phyloP scores from a whole-genome alignment of 1,139 yeast genomes.

The Meyerozyma carpophila region DNA sequence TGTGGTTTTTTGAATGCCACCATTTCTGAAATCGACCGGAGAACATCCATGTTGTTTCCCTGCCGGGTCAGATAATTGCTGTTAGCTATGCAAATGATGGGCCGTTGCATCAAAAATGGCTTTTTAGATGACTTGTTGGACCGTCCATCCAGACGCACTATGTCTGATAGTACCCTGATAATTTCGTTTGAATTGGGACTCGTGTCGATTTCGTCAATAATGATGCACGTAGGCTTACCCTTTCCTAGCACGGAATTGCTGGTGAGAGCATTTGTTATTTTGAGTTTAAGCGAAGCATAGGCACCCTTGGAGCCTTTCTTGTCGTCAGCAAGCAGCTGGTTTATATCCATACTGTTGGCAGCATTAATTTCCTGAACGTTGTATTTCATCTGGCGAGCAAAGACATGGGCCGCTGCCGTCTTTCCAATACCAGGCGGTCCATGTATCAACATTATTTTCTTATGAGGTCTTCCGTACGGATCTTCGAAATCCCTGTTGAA shows the following conservation, averaged over 20 bases:
- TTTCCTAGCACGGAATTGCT: constrained; percentile 50
- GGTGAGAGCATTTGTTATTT: constrained; percentile 65
- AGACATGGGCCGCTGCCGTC: constrained; percentile 81
- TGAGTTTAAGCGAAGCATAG: constrained; percentile 32
- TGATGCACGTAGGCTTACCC: constrained; percentile 70
- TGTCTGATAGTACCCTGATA: constrained; percentile 58
- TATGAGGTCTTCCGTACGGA: constrained; percentile 63
- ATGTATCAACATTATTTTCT: constrained; percentile 65
- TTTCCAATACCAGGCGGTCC: constrained; percentile 98
- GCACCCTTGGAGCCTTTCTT: constrained; percentile 37
- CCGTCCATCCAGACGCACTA: constrained; percentile 54
- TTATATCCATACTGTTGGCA: constrained; percentile 55
- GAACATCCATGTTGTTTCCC: constrained; percentile 47
- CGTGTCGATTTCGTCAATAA: constrained; percentile 91
- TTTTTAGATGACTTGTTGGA: constrained; percentile 27
- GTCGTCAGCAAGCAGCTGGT: constrained; percentile 60
- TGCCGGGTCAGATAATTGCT: constrained; percentile 61
- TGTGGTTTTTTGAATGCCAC: constrained; percentile 60
- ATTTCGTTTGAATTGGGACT: constrained; percentile 74
- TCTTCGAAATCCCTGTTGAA: constrained; percentile 31
- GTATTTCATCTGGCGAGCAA: constrained; percentile 80
- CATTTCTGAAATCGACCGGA: constrained; percentile 70
- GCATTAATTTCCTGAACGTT: constrained; percentile 84
- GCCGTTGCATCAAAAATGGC: constrained; percentile 55
- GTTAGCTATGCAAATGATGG: constrained; percentile 89